These are phyloP conservation scores for Metschnikowia matae DNA, from an alignment of 805 yeast species.

Conservation along the genomic window DNA sequence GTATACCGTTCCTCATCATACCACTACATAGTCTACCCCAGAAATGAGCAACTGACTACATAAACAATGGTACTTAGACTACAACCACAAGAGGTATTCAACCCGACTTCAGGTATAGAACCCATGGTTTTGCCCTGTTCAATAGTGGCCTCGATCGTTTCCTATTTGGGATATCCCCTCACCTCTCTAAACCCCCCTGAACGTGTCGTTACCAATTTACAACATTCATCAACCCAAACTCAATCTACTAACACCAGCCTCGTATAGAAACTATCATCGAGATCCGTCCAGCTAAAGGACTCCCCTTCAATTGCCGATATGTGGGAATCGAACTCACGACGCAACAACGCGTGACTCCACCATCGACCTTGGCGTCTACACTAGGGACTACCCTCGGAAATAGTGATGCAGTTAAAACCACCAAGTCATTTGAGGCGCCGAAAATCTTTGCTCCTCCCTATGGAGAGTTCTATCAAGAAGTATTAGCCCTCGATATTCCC, in stretches of 20 bases:
- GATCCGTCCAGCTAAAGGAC: constrained; percentile 48
- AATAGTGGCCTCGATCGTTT: too few relatives aligned
- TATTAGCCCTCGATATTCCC: constrained; percentile 58
- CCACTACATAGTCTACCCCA: not conserved
- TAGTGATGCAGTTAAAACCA: constrained; percentile 31
- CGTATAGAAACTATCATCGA: constrained; percentile 56
- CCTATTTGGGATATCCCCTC: not conserved
- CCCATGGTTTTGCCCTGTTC: too few relatives aligned
- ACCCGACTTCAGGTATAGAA: too few relatives aligned
- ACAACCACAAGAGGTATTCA: too few relatives aligned
- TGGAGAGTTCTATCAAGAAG: constrained; percentile 35
- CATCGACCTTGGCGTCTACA: constrained; percentile 35
- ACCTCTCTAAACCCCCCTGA: not conserved
- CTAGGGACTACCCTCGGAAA: constrained; percentile 2
- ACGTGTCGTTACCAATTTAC: not conserved
- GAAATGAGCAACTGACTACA: too few relatives aligned
- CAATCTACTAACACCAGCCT: constrained; percentile 34
- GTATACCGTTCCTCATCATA: constrained; percentile 8
- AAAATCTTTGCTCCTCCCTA: constrained; percentile 35
- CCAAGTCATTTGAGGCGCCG: constrained; percentile 33
- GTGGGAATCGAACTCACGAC: constrained; percentile 49
- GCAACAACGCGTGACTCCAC: constrained; percentile 43
- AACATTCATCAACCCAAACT: not conserved
- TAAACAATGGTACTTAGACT: too few relatives aligned
- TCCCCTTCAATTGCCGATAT: constrained; percentile 44